Evolutionary conservation across 768 basidiomycete genomes (phyloP), one percentile per base, ranked within the genome.

Genomic region (Suillus subluteus): DNA sequence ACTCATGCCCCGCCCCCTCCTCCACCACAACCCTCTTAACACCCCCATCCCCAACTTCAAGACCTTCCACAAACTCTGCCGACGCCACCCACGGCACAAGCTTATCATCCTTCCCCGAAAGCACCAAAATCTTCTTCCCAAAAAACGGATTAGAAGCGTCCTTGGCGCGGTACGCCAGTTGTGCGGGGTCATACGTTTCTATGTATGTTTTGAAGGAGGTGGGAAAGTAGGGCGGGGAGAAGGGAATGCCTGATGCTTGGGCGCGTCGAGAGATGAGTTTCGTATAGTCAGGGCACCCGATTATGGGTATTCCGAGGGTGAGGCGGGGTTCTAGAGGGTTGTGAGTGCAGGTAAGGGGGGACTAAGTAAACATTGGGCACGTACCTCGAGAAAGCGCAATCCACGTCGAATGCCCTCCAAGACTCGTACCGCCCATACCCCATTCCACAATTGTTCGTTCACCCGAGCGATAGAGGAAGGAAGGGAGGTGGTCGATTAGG

Each of bases 381-480:
- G 13, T 73, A 80, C 84, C 84, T 68, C 80, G 79, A 23, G 84
- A 73, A 44, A 94, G 83, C 2, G 83, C 80, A 40, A 91, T 82
- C 94, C 95, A 97, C 0, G 91, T 83, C 0, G 92, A 84, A 74
- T 98, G 94, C 0, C 94, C 95, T 1, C 95, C 95, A 0, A 98
- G 85, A 67, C 91, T 92, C 69, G 91, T 82, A 0, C 95, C 95
- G 0, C 86, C 84, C 3, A 91, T 81, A 13, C 87, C 87, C 89
- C 91, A 98, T 65, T 87, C 83, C 8, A 79, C 82, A 44, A 96
- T 83, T 15, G 72, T 74, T 35, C 86, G 82, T 69, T 94, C 88
- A 13, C 79, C 87, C 18, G 78, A 69, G 0, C 94, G 93, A 73
- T 90, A 96, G 11, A 96, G 75, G 73, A 89, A 90, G 0, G 87